These are phyloP conservation scores for Floccularia luteovirens DNA, from an alignment of 768 basidiomycete genomes.

Conservation along the genomic window DNA sequence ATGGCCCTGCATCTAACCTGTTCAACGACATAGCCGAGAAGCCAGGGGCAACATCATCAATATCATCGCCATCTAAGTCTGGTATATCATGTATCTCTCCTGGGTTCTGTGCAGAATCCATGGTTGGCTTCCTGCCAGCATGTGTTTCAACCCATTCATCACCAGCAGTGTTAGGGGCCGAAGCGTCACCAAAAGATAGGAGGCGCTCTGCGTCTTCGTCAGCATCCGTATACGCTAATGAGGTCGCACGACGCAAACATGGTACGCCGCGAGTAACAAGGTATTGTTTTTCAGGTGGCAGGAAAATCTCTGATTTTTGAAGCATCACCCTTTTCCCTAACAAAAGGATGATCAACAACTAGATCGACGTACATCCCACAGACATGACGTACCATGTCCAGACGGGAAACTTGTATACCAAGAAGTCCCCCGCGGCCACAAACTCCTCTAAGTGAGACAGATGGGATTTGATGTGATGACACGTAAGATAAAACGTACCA, in stretches of 20 bases:
- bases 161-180: slow-evolving; percentile 43
- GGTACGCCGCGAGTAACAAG: slow-evolving; percentile 95
- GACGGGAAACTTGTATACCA: slow-evolving; percentile 96
- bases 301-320: slow-evolving; percentile 82
- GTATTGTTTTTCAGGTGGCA: slow-evolving; percentile 96
- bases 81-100: slow-evolving; percentile 81
- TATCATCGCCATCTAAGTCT: slow-evolving; percentile 61
- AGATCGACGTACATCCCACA: not conserved
- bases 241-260: slow-evolving; percentile 88
- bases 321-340: slow-evolving; percentile 89
- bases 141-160: slow-evolving; percentile 99
- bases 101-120: slow-evolving; percentile 49
- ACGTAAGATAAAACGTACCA: slow-evolving; percentile 38
- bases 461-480: slow-evolving; percentile 9
- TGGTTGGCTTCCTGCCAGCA: slow-evolving; percentile 56
- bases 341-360: not conserved
- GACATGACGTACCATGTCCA: slow-evolving; percentile 77
- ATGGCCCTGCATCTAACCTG: slow-evolving; percentile 18
- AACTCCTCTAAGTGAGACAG: slow-evolving; percentile 71
- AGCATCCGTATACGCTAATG: slow-evolving; percentile 88
- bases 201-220: slow-evolving; percentile 96
- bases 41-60: slow-evolving; percentile 34
- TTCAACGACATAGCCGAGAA: slow-evolving; percentile 40
- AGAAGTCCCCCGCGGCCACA: slow-evolving; percentile 95
- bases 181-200: slow-evolving; percentile 70